phyloP scores from a whole-genome alignment of 2,329 filamentous ascomycete species.

The Neonectria ditissima region DNA sequence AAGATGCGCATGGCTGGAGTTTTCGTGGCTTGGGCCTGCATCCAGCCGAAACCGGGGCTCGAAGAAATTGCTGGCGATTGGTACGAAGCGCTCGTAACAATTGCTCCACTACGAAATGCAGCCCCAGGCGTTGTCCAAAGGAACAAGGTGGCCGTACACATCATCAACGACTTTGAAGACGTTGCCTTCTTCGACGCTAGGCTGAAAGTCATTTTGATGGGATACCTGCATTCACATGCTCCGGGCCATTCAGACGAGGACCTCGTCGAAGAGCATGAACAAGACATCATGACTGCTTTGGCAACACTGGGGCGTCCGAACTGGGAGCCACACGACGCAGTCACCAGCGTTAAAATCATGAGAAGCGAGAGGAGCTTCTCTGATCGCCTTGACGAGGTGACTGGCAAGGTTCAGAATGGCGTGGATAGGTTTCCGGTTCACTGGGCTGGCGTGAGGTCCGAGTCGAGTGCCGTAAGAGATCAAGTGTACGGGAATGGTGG shows the following conservation, averaged over 20 bases:
- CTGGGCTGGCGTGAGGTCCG: conserved; percentile 67
- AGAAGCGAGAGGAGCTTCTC: conserved; percentile 57
- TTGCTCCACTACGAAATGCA: conserved; percentile 62
- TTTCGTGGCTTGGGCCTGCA: conserved; percentile 73
- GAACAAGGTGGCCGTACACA: conserved; percentile 64
- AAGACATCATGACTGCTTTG: conserved; percentile 57
- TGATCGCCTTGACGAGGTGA: conserved; percentile 61
- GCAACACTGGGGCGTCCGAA: conserved; percentile 59
- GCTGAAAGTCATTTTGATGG: conserved; percentile 70
- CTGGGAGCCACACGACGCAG: conserved; percentile 58
- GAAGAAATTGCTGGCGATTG: conserved; percentile 59
- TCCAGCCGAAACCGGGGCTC: conserved; percentile 50
- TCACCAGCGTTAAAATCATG: conserved; percentile 52
- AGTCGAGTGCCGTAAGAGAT: conserved; percentile 61
- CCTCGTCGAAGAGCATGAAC: conserved; percentile 47
- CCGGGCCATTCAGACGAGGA: conserved; percentile 37
- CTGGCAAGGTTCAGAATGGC: conserved; percentile 63
- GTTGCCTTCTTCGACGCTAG: conserved; percentile 55
- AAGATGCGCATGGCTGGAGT: conserved; percentile 67
- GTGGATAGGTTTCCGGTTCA: conserved; percentile 71
- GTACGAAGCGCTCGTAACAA: conserved; percentile 69
- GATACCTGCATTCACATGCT: conserved; percentile 61
- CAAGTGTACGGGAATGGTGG: conserved; percentile 62
- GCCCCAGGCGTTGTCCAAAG: conserved; percentile 60
- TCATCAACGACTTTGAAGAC: conserved; percentile 64